Evolutionary conservation across 2,329 filamentous ascomycete genomes (phyloP), one percentile per base, ranked within the genome.

Genomic region (Clarireedia homoeocarpa): DNA sequence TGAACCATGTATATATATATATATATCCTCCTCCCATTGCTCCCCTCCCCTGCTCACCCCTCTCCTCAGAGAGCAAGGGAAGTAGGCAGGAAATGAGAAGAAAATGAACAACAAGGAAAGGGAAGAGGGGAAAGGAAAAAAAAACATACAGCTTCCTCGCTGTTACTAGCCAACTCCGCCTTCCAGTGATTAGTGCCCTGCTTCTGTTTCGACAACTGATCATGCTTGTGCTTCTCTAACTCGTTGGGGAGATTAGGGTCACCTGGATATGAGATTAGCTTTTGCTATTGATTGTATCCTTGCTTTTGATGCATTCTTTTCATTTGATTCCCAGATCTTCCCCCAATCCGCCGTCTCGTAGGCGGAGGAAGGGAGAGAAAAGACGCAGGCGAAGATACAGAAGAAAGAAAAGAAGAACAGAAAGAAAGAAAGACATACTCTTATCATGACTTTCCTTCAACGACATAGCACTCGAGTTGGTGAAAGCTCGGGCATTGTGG

Each of bases 111-210:
- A 2, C 5, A 27, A 5, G 6, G 4, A 5, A 36, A 5, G 12
- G 20, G 24, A 27, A 17, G 17, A 15, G 10, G 9, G 2, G 20
- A 20, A 20, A 20, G 3, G 20, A 2, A 20, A n/a, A 42, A 56
- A 71, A 12, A 42, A 55, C 78, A 62, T 73, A 94, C 77, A 64
- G 82, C 82, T 70, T 88, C 87, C 75, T 95, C 89, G 71, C 85
- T 88, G 71, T 89, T 83, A 50, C 84, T 88, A 3, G 89, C 88
- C 50, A 95, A 76, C 69, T 86, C 84, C 23, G 85, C 77, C 73
- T 88, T 86, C 89, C 89, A 94, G 68, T 89, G 79, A 53, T 78
- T 85, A 69, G 82, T 78, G 59, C 88, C 88, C 40, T 79, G 72
- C 70, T 85, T 82, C 58, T 89, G 80, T 75, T 91, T 91, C 61